Evolutionary conservation across 768 basidiomycete genomes (phyloP).

Genomic region (Lactarius psammicola): DNA sequence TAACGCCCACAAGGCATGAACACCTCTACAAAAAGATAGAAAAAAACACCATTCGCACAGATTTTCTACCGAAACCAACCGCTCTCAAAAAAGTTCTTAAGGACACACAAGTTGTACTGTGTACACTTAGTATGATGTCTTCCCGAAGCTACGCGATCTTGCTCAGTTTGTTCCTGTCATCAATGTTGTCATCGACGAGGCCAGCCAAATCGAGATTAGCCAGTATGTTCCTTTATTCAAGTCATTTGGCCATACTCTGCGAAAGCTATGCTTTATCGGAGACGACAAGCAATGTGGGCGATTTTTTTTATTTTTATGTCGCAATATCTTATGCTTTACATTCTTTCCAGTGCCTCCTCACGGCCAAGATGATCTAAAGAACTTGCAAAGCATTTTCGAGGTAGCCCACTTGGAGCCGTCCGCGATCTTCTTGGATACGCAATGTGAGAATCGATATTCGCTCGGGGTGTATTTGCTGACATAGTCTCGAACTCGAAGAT

Average conservation of each 20-base stretch:
- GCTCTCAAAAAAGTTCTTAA: conserved; percentile 36
- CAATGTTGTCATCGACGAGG: conserved; percentile 42
- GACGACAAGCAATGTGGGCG: conserved; percentile 44
- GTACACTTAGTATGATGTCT: conserved; percentile 78
- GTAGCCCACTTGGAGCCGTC: conserved; percentile 51
- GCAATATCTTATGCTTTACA: not conserved
- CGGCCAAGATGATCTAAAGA: conserved; percentile 67
- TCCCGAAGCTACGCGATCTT: conserved; percentile 30
- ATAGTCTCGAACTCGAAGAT: conserved; percentile 43
- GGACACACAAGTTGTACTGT: conserved; percentile 60
- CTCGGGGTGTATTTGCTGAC: conserved; percentile 18
- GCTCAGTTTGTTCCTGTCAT: conserved; percentile 33
- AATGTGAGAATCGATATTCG: conserved; percentile 52
- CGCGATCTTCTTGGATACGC: conserved; percentile 62
- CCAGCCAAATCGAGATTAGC: conserved; percentile 33
- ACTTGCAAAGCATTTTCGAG: conserved; percentile 77
- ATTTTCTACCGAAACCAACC: conserved; percentile 31
- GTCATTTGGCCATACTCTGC: conserved; percentile 31
- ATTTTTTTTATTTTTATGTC: not conserved
- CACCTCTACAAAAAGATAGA: conserved; percentile 59
- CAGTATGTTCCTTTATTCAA: conserved; percentile 36
- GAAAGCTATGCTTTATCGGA: conserved; percentile 43
- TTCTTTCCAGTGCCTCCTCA: conserved; percentile 64
- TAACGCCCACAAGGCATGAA: conserved; percentile 60
- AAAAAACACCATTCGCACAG: conserved; percentile 52